These are phyloP conservation scores for Malassezia psittaci DNA, from an alignment of 1,284 basidiomycete genomes.

Conservation along the genomic window DNA sequence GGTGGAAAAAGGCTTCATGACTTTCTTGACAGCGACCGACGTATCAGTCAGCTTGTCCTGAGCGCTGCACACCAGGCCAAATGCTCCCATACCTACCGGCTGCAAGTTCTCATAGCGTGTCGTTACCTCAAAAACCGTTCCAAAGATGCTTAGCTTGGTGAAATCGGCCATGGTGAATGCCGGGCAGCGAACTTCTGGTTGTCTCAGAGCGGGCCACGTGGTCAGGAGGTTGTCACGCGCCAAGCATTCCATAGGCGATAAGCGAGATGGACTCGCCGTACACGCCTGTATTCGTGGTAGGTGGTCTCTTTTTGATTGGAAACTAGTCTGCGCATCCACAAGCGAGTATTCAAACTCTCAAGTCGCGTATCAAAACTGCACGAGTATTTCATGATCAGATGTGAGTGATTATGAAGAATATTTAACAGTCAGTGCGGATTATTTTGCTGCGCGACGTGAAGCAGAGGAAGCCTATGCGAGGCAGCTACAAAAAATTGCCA, in stretches of 20 bases:
- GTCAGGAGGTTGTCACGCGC: neutral
- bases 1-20: conserved; percentile 96
- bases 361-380: conserved; percentile 32
- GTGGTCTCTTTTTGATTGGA: neutral
- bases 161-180: conserved; percentile 55
- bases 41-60: conserved; percentile 92
- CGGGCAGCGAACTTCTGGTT: neutral
- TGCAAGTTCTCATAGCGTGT: conserved; percentile 93
- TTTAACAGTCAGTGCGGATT: conserved; percentile 42
- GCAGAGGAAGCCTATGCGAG: conserved; percentile 52
- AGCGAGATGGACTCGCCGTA: conserved; percentile 13
- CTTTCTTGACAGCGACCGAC: conserved; percentile 96
- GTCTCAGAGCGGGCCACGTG: neutral
- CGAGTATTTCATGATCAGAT: conserved; percentile 39
- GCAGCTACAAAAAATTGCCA: conserved; percentile 50
- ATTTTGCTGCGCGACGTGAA: conserved; percentile 51
- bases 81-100: conserved; percentile 95
- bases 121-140: conserved; percentile 77
- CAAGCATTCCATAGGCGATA: neutral
- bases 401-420: conserved; percentile 4
- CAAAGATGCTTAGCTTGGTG: conserved; percentile 95
- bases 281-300: conserved; percentile 24
- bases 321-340: conserved; percentile 9
- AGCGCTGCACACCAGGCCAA: conserved; percentile 59
- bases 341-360: conserved; percentile 12